Base-by-base conservation (phyloP, 2,329 filamentous ascomycete genomes). In the Aspergillus neoniger region DNA sequence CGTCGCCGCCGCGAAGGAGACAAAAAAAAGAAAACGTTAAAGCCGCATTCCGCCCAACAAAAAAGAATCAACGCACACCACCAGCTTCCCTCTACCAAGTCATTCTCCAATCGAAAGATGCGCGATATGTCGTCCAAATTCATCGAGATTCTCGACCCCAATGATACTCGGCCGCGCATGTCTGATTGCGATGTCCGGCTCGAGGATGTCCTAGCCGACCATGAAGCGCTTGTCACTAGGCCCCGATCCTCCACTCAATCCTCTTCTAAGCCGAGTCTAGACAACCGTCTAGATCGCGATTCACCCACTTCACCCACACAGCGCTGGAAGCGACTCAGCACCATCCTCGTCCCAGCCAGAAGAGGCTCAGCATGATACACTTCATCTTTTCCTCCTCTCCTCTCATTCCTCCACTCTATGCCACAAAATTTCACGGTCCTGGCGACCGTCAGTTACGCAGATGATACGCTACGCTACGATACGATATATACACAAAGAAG, bases 151-250 rank as follows among this genome's bases (percentile, higher is more conserved):
- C 75, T 79, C 63, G 73, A 78, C 64, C 69, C 73, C 48, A 71
- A 76, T 59, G 69, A 73, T 47, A 67, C 67, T 21, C 66, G 72
- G 30, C 66, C 68, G 14, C 72, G 71, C 55, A 72, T 76, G 32
- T 77, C 76, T 48, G 70, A 76, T 57, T 74, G 71, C 19, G 77
- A 79, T 58, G 77, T 79, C 51, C 75, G 75, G 7, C 74, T 80
- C 2, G 77, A 79, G 60, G 77, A 80, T 53, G 76, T 80, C 61
- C 72, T 80, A 17, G 77, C 74, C 59, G 72, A 75, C 52, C 73
- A 77, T 55, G 73, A 78, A 67, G 73, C 76, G 50, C 67, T 72
- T 61, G 64, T 72, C 67, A 67, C 70, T 62, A 67, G 76, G 55
- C 69, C 71, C 19, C 69, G 74, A 59, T 75, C 75, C 43, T 73